Evolutionary conservation across 331 rosid genomes (phyloP).

Genomic region (Rhamnella rubrinervis): DNA sequence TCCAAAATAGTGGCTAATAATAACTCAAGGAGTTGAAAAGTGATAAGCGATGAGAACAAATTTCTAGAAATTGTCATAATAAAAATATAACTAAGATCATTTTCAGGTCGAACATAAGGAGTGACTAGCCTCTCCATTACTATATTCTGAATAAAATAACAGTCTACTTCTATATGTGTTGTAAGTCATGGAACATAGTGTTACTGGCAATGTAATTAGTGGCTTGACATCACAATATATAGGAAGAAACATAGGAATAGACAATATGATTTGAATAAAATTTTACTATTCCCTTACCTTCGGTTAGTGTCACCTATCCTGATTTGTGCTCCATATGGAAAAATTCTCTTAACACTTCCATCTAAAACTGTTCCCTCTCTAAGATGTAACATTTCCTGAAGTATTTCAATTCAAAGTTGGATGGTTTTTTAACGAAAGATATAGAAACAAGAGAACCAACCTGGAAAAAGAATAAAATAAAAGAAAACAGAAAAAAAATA

Average conservation of each 20-base stretch:
- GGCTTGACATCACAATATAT: too few species aligned
- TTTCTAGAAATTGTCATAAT: too few species aligned
- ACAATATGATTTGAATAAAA: slow-evolving; percentile 9
- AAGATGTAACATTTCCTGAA: slow-evolving; percentile 61
- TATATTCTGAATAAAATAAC: too few species aligned
- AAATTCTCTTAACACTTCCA: slow-evolving; percentile 68
- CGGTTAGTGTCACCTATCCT: slow-evolving; percentile 60
- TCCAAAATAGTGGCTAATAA: not conserved
- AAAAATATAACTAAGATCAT: too few species aligned
- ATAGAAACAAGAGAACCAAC: not conserved
- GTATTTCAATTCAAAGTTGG: slow-evolving; percentile 11
- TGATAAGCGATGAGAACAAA: too few species aligned
- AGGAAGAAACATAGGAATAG: not conserved
- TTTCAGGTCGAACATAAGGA: too few species aligned
- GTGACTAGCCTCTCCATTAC: too few species aligned
- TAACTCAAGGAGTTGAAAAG: slow-evolving; percentile 3
- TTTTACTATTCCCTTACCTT: slow-evolving; percentile 45
- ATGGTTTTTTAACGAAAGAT: slow-evolving; percentile 5
- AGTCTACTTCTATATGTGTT: too few species aligned
- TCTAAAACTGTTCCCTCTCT: slow-evolving; percentile 75
- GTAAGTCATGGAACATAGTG: too few species aligned
- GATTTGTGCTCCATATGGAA: slow-evolving; percentile 78
- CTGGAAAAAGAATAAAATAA: not conserved
- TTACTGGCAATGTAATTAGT: too few species aligned
- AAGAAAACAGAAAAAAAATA: slow-evolving; percentile 4